Base-by-base conservation (phyloP, 345 rosid species). In the Luvunga scandens region DNA sequence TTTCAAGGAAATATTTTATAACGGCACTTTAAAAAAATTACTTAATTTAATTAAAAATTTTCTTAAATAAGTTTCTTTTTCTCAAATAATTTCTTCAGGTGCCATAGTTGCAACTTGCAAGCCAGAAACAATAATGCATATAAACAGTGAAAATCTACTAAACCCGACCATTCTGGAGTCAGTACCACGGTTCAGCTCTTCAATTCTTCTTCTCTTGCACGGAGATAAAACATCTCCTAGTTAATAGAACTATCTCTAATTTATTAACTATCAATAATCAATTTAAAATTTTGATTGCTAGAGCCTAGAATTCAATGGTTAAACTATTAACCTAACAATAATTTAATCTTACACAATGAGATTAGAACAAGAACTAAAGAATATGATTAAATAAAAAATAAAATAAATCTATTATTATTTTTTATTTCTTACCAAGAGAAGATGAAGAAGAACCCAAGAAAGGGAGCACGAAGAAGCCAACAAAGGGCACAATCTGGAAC, bases 201-300 rank as follows among this genome's bases (percentile, higher is more conserved):
- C 98, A 94, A 94, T 86, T 94, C 92, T 69, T 89, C 94, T 87
- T 92, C 99, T 79, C 98, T 96, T 80, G 88, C 93, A 0, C 97
- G 97, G 27, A 94, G 92, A 83, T 87, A 88, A 72, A 81, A 87
- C 90, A 96, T 93, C 85, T 96, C 99, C 7, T 91, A 91, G 18
- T 90, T 97, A 82, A 96, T 91, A 55, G 86, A 83, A 56, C 64
- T 66, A 30, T 85, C 86, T 93, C 97, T 31, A 90, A 65, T 92
- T 93, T 94, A 96, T 91, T 13, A 56, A 80, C 99, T 96, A 86
- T 33, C 24, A 79, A 38, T 38, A 38, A 38, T 38, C 10, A 38
- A 9, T 38, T 38, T 38, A 9, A 38, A 38, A 38, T 1, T 38
- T 38, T 38, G 42, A 38, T 38, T 38, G 42, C 3, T 9, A 8